These are phyloP conservation scores for Xylaria flabelliformis DNA, from an alignment of 495 filamentous ascomycete genomes.

Conservation along the genomic window DNA sequence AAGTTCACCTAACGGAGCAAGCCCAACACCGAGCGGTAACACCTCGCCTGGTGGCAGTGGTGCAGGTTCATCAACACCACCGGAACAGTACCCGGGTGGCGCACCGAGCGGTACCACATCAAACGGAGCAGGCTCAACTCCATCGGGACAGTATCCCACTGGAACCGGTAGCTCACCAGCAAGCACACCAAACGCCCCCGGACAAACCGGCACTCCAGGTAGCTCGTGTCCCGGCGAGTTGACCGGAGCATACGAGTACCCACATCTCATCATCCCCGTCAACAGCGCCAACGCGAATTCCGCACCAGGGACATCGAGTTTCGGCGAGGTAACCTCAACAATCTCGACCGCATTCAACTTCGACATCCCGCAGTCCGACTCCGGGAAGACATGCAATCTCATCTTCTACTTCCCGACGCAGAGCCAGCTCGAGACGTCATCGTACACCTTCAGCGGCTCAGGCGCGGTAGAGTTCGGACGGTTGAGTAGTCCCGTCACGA, in stretches of 20 bases:
- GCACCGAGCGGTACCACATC: not conserved
- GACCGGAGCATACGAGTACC: constrained; percentile 61
- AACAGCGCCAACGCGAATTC: constrained; percentile 60
- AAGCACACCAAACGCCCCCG: constrained; percentile 5
- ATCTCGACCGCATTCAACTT: constrained; percentile 73
- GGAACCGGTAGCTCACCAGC: not conserved
- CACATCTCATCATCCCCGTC: constrained; percentile 71
- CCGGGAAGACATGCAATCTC: constrained; percentile 66
- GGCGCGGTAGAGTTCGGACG: constrained; percentile 62
- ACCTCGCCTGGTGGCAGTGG: too few species aligned
- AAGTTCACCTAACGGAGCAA: not conserved
- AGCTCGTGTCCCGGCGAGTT: constrained; percentile 59
- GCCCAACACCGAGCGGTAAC: not conserved
- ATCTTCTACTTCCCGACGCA: constrained; percentile 69
- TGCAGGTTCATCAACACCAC: not conserved
- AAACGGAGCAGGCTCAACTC: not conserved
- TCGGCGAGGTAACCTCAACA: constrained; percentile 60
- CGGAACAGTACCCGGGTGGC: not conserved
- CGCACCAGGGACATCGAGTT: constrained; percentile 59
- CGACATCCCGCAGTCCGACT: constrained; percentile 61
- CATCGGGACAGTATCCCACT: not conserved
- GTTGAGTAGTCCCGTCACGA: constrained; percentile 48
- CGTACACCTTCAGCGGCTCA: constrained; percentile 62
- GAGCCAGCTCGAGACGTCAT: constrained; percentile 59
- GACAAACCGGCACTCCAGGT: constrained; percentile 9